Percentiles rank a stretch among this genome's conserved stretches.
phyloP scores from a whole-genome alignment of 495 filamentous ascomycete genomes.

The Aspergillus diversus region DNA sequence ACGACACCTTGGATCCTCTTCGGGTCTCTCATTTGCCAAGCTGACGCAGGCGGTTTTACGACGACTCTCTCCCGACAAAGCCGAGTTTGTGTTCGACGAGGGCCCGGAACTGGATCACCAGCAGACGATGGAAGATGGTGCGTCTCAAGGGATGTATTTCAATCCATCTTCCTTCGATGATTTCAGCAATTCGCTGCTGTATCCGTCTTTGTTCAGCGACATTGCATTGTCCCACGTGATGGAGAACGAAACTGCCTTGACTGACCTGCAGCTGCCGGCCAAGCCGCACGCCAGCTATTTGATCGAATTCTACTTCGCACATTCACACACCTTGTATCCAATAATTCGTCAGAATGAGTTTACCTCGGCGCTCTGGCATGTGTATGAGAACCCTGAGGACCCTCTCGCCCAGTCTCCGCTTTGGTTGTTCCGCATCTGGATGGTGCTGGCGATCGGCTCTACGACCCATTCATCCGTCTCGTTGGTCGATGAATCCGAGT shows the following conservation, averaged over 20 bases:
- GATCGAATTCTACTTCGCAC: conserved; percentile 45
- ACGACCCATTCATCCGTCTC: conserved; percentile 42
- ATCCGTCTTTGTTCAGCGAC: conserved; percentile 3
- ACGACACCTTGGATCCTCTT: conserved; percentile 42
- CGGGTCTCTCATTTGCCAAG: conserved; percentile 41
- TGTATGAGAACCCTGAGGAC: conserved; percentile 34
- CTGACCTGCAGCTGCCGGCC: conserved; percentile 25
- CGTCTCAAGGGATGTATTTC: no score
- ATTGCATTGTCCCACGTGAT: conserved; percentile 3
- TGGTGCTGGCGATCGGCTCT: conserved; percentile 46
- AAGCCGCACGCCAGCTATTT: conserved; percentile 33
- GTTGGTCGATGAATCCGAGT: conserved; percentile 42
- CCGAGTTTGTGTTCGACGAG: conserved; percentile 42
- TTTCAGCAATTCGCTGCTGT: neutral
- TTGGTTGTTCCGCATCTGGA: conserved; percentile 43
- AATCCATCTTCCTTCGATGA: neutral
- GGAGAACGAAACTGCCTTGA: conserved; percentile 6
- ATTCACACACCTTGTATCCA: conserved; percentile 46
- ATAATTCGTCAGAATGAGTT: conserved; percentile 38
- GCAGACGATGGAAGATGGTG: neutral
- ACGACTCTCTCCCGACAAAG: conserved; percentile 50
- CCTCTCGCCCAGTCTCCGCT: conserved; percentile 32
- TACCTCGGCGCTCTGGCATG: conserved; percentile 30
- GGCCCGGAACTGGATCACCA: conserved; percentile 22
- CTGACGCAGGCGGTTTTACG: conserved; percentile 45